Evolutionary conservation across 164 flowering plant species (phyloP).

Genomic region (Hamamelis virginiana): DNA sequence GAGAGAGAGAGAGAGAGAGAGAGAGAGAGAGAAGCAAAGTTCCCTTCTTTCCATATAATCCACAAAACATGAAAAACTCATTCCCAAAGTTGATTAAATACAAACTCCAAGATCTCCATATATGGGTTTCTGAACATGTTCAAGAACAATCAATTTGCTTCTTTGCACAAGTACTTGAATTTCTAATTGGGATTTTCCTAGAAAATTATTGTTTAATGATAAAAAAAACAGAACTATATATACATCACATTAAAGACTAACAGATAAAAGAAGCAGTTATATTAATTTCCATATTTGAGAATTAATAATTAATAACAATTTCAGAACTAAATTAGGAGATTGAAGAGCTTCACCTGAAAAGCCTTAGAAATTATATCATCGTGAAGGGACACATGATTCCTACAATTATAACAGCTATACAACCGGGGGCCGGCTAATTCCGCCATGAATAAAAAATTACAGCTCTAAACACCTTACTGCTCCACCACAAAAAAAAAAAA

Average conservation of each 20-base stretch:
- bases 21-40: too few relatives aligned
- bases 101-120: neutral
- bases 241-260: neutral
- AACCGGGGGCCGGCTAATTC: constrained; percentile 59
- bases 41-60: too few relatives aligned
- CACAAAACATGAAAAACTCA: too few relatives aligned
- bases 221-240: neutral
- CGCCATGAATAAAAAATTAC: constrained; percentile 39
- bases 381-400: constrained; percentile 70
- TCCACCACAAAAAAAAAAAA: neutral
- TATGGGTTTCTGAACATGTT: neutral
- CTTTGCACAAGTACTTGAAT: neutral
- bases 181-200: neutral
- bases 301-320: neutral
- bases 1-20: too few relatives aligned
- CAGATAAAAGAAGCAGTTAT: neutral
- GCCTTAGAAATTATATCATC: constrained; percentile 74
- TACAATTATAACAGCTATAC: constrained; percentile 71
- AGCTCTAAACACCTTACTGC: constrained; percentile 9
- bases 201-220: neutral
- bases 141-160: neutral
- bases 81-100: too few relatives aligned
- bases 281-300: too few relatives aligned
- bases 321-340: neutral
- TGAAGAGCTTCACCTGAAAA: constrained; percentile 56